Base-by-base conservation (phyloP, 129 eudicot genomes). In the Artemisia argyi region DNA sequence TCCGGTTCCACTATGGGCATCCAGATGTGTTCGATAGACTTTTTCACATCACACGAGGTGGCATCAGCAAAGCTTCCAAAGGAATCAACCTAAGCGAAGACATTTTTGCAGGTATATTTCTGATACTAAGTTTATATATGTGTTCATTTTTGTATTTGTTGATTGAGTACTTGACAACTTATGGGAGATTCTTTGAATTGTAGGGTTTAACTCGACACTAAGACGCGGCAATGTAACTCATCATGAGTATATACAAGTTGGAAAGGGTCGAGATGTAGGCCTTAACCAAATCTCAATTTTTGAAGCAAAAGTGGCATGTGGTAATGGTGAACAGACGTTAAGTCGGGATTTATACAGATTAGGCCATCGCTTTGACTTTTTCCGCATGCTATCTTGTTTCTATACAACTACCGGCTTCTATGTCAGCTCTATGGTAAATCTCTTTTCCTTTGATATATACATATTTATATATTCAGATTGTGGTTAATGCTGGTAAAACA, bases 1-100 rank as follows among this genome's bases (percentile, higher is more conserved):
- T 92, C 70, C 98, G 98, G 66, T 92, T 92, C 73, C 98, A 92
- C 81, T 92, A 92, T 74, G 98, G 98, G 59, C 98, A 92, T 81
- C 94, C 98, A 11, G 98, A 92, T 83, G 95, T 92, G 72, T 92
- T 92, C 66, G 96, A 89, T 71, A 81, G 98, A 69, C 71, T 92
- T 12, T 92, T 92, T 76, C 96, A 92, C 81, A 93, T 92, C 69
- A 89, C 96, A 11, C 82, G 98, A 80, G 94, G 96, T 30, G 96
- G 98, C 60, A 83, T 92, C 67, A 92, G 96, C 86, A 92, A 89
- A 79, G 96, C 96, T 56, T 92, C 98, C 78, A 92, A 89, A 83
- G 84, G 85, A 50, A 88, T 91, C 75, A 91, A 91, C 80, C 81
- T 88, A 57, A 91, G 97, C 79, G 98, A 89, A 75, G 96, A 92